Evolutionary conservation across 225 moss, liverwort and hornwort species (phyloP), one percentile per base, ranked within the genome.

Genomic region (Takakia lepidozioides): DNA sequence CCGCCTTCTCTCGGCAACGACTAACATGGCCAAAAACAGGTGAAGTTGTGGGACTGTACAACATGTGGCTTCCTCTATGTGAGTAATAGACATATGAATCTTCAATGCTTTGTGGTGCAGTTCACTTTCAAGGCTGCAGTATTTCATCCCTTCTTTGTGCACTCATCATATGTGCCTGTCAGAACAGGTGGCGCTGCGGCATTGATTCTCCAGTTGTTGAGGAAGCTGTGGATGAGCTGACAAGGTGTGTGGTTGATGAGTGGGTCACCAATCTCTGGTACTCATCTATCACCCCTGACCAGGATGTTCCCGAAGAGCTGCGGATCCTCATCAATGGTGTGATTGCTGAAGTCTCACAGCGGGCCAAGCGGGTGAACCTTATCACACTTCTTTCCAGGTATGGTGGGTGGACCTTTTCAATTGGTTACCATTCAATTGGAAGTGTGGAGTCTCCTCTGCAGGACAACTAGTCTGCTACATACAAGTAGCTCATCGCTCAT

Each of bases 201-300:
- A 63, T 80, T 44, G 67, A 80, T 59, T 75, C 80, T 25, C 71
- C 64, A 51, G 64, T 61, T 51, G 65, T 80, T 27, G 80, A 68
- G 64, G 61, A 59, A 43, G 80, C 75, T 44, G 74, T 80, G 68
- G 80, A 80, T 65, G 64, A 68, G 68, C 67, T 80, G 44, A 68
- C 80, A 19, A 71, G 61, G 64, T 61, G 61, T 65, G 51, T 80
- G 11, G 55, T 75, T 52, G 61, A 75, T 64, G 75, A 80, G 35
- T 80, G 76, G 64, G 40, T 80, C 51, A 75, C 67, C 16, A 34
- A 48, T 57, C 75, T 80, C 47, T 80, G 80, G 80, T 80, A 75
- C 50, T 22, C 64, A 38, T 19, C 61, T 30, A 60, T 80, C 22
- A 75, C 75, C 23, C 54, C 80, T 28, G 80, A 80, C 56, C 54